Evolutionary conservation across 2,329 filamentous ascomycete species (phyloP).

Genomic region (Pezicula rhizophila): DNA sequence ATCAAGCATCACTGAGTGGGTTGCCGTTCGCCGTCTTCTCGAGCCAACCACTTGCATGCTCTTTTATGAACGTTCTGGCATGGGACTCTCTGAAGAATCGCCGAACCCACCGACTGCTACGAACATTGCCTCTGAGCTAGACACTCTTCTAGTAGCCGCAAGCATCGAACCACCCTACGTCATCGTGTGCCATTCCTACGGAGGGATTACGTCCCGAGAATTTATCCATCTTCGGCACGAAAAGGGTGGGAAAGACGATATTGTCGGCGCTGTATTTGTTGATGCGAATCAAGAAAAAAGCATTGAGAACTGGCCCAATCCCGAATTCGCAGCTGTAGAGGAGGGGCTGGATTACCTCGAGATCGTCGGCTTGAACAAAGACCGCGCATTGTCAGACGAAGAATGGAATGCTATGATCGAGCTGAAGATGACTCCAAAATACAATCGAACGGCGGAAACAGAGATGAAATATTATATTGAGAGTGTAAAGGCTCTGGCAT

Average conservation of each 20-base stretch:
- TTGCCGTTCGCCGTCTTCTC: slow-evolving; percentile 15
- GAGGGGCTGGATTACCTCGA: slow-evolving; percentile 2
- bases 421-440: neutral
- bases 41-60: slow-evolving; percentile 15
- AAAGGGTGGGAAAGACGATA: slow-evolving; percentile 2
- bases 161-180: slow-evolving; percentile 9
- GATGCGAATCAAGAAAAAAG: slow-evolving; percentile 11
- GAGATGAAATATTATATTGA: slow-evolving; percentile 3
- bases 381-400: slow-evolving; percentile 2
- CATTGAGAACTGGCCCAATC: slow-evolving; percentile 1
- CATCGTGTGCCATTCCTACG: slow-evolving; percentile 13
- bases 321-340: slow-evolving; percentile 1
- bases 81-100: slow-evolving; percentile 13
- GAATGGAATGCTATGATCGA: slow-evolving; percentile 4
- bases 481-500: slow-evolving; percentile 1
- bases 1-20: slow-evolving; percentile 18
- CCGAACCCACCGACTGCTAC: slow-evolving; percentile 7
- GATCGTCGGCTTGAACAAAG: neutral
- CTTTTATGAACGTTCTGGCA: slow-evolving; percentile 21
- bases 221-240: slow-evolving; percentile 7
- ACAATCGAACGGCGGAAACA: slow-evolving; percentile 1
- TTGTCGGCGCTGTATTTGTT: slow-evolving; percentile 13
- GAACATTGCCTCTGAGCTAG: slow-evolving; percentile 7
- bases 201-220: slow-evolving; percentile 9
- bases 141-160: slow-evolving; percentile 7